Percentiles rank a stretch among this genome's conserved stretches.
phyloP scores from a whole-genome alignment of 352 stramenopile genomes.

The Phytopythium sindhum region DNA sequence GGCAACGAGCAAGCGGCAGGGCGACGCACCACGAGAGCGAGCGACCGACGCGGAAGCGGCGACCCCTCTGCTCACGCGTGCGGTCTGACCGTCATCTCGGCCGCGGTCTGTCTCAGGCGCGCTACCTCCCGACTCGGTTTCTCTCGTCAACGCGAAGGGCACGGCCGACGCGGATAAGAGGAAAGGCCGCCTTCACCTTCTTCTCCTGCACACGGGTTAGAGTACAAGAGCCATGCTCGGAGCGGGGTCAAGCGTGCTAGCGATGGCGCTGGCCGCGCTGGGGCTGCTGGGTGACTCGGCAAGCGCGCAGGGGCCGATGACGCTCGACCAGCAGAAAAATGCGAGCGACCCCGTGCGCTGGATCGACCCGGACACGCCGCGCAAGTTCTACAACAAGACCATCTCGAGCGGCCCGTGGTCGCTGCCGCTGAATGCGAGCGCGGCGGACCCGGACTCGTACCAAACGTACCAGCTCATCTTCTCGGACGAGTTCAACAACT shows the following conservation, averaged over 20 bases:
- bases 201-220: not conserved
- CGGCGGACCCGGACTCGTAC: constrained; percentile 31
- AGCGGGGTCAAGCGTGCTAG: constrained; percentile 12
- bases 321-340: constrained; percentile 29
- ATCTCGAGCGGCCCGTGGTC: constrained; percentile 38
- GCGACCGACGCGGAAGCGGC: not conserved
- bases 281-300: constrained; percentile 13
- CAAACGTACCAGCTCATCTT: constrained; percentile 88
- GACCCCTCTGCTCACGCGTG: not conserved
- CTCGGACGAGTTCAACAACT: constrained; percentile 96
- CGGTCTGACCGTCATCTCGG: no score
- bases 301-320: constrained; percentile 23
- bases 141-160: no score
- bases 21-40: not conserved
- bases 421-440: constrained; percentile 23
- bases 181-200: not conserved
- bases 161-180: not conserved
- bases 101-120: no score
- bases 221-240: not conserved
- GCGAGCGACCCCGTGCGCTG: constrained; percentile 43
- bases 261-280: constrained; percentile 17
- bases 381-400: constrained; percentile 34
- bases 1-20: constrained; percentile 9
- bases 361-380: constrained; percentile 81
- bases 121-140: no score